A percentile compares a stretch with the other conserved stretches of the same genome.
These are phyloP conservation scores for Botryotinia calthae DNA, from an alignment of 2,329 filamentous ascomycete genomes.

Conservation along the genomic window DNA sequence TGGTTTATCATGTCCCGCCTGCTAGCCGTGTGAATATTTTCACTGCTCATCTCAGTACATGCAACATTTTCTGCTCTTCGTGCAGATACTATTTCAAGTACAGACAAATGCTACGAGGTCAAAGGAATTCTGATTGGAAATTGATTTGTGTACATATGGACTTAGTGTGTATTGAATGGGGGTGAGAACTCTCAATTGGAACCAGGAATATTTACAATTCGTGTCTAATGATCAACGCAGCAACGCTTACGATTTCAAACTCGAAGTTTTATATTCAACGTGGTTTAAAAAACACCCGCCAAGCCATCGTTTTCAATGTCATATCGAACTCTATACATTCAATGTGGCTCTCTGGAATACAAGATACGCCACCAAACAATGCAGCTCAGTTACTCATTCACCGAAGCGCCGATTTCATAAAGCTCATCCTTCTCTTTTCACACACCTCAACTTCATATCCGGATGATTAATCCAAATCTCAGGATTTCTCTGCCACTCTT, in stretches of 20 bases:
- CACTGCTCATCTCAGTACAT: neutral
- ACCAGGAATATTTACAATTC: neutral
- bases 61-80: neutral
- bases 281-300: neutral
- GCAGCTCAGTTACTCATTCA: neutral
- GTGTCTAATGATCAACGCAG: neutral
- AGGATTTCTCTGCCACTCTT: slow-evolving; percentile 16
- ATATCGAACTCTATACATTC: neutral
- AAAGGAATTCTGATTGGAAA: neutral
- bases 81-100: too few species aligned
- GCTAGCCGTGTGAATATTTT: neutral
- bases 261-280: neutral
- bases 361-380: neutral
- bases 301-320: neutral
- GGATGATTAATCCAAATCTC: slow-evolving; percentile 21
- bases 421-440: slow-evolving; percentile 11
- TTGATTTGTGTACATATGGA: neutral
- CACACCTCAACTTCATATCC: slow-evolving; percentile 16
- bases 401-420: neutral
- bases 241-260: neutral
- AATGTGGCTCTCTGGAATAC: neutral
- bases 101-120: neutral
- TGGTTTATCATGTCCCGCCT: neutral
- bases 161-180: neutral
- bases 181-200: neutral